Percentiles rank a stretch among this genome's conserved stretches.
These are phyloP conservation scores for Fusarium succisae DNA, from an alignment of 2,329 filamentous ascomycete genomes.

Conservation along the genomic window DNA sequence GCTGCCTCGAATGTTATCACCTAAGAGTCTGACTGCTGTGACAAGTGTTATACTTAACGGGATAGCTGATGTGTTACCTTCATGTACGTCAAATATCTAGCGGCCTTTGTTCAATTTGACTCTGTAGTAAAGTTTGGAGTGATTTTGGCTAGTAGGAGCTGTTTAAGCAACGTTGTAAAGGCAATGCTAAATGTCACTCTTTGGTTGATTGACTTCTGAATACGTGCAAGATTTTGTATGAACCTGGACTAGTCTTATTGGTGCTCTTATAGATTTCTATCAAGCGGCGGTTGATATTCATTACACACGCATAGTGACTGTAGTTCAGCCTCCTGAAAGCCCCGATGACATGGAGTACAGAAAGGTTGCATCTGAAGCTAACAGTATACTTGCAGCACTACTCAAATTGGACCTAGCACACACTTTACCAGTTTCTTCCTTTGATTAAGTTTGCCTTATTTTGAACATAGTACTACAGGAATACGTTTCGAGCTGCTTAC, in stretches of 20 bases:
- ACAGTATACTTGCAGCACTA: not conserved
- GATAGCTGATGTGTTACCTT: too few relatives aligned
- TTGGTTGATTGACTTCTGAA: too few relatives aligned
- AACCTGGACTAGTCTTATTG: too few relatives aligned
- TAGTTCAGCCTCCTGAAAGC: not conserved
- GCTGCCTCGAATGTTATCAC: too few relatives aligned
- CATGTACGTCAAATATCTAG: accelerated
- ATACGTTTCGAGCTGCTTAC: not conserved
- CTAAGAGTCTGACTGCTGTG: accelerated
- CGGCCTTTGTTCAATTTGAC: too few relatives aligned
- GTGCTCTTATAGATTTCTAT: accelerated
- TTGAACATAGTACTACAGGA: accelerated
- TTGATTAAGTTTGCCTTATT: accelerated
- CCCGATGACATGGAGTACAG: not conserved
- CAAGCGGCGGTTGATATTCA: accelerated
- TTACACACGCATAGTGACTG: too few relatives aligned
- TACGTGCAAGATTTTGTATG: too few relatives aligned
- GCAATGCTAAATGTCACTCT: too few relatives aligned
- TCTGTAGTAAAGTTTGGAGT: too few relatives aligned
- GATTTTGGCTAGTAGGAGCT: too few relatives aligned
- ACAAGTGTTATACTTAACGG: not conserved
- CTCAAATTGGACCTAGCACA: not conserved
- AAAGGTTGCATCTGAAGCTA: not conserved
- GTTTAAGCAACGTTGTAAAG: too few relatives aligned
- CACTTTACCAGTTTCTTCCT: accelerated